Conservation (phyloP, 2,329 filamentous ascomycete species). For the Ophiocordyceps camponoti-saundersi region DNA sequence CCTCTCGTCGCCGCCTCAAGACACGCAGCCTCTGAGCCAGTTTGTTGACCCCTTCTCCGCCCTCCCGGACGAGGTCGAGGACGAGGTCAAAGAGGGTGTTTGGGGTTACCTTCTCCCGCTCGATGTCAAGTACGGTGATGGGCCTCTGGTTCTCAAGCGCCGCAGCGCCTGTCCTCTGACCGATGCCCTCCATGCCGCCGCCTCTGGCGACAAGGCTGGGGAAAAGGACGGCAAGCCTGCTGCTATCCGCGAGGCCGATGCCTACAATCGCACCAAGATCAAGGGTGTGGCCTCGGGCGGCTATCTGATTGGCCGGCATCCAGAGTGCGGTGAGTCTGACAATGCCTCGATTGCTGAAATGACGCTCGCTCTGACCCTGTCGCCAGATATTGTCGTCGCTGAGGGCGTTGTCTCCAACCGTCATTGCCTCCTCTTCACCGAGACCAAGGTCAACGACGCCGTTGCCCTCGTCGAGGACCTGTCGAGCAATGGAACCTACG, state of each 20-base stretch:
- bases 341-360: not conserved
- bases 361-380: not conserved
- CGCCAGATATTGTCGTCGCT: slow-evolving; percentile 50
- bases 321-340: slow-evolving; percentile 63
- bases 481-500: slow-evolving; percentile 90
- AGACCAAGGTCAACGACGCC: slow-evolving; percentile 39
- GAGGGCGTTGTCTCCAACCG: slow-evolving; percentile 77
- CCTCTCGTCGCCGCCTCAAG: slow-evolving; percentile 47
- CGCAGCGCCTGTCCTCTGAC: slow-evolving; percentile 52
- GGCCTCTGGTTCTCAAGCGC: slow-evolving; percentile 55
- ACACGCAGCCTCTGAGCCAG: slow-evolving; percentile 45
- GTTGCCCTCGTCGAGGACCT: slow-evolving; percentile 78
- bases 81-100: slow-evolving; percentile 70
- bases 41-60: slow-evolving; percentile 55
- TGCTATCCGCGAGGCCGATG: slow-evolving; percentile 35
- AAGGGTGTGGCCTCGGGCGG: slow-evolving; percentile 55
- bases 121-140: slow-evolving; percentile 49
- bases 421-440: slow-evolving; percentile 52
- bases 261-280: slow-evolving; percentile 45
- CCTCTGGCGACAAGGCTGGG: slow-evolving; percentile 14
- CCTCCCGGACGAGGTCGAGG: slow-evolving; percentile 66
- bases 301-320: slow-evolving; percentile 82
- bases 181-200: slow-evolving; percentile 19
- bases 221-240: slow-evolving; percentile 27
- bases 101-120: slow-evolving; percentile 92